These are phyloP conservation scores for Septoria linicola DNA, from an alignment of 2,329 filamentous ascomycete genomes.

Conservation along the genomic window DNA sequence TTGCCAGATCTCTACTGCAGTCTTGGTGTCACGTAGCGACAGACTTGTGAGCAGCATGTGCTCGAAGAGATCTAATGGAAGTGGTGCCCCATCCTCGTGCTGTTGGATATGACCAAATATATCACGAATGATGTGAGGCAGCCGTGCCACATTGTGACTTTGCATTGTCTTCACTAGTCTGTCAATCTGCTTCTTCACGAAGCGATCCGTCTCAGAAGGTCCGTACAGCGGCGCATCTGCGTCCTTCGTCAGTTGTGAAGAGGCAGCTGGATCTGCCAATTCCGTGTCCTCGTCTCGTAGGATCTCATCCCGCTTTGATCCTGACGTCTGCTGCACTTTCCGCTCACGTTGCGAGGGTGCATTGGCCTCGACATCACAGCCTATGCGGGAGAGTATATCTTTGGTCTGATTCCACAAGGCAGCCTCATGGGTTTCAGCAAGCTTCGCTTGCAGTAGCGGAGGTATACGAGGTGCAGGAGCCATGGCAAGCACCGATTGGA, in stretches of 20 bases:
- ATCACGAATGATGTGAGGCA: slow-evolving; percentile 13
- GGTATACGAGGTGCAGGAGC: slow-evolving; percentile 1
- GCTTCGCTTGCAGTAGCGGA: not conserved
- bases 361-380: not conserved
- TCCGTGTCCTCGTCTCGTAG: no score
- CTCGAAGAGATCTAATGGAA: slow-evolving; percentile 37
- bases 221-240: not conserved
- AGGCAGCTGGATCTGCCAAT: no score
- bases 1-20: slow-evolving; percentile 58
- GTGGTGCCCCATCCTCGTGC: slow-evolving; percentile 1
- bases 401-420: not conserved
- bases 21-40: slow-evolving; percentile 42
- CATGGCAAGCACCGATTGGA: slow-evolving; percentile 3
- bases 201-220: slow-evolving; percentile 9
- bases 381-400: slow-evolving; percentile 9
- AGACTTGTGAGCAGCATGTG: slow-evolving; percentile 51
- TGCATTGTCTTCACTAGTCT: slow-evolving; percentile 17
- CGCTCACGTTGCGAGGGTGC: not conserved
- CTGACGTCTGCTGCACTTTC: not conserved
- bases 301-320: no score
- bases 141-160: not conserved
- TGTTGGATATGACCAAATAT: slow-evolving; percentile 12
- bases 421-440: not conserved
- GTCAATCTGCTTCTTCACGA: slow-evolving; percentile 11
- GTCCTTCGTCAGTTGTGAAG: not conserved